Base-by-base conservation (phyloP, 139 green algal genomes). In the Picochlorum sp. region DNA sequence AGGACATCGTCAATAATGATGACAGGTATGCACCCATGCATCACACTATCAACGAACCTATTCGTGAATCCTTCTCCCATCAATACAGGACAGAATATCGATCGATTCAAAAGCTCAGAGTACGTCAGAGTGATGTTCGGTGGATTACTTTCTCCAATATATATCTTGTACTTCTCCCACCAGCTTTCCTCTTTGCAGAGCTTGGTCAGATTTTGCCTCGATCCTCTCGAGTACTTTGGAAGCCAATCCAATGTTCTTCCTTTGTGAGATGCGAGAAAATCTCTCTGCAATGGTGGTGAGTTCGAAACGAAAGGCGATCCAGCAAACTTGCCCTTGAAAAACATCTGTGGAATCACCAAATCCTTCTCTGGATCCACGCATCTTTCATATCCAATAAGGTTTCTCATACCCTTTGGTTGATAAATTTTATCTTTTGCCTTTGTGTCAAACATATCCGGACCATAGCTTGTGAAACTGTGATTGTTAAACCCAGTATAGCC, bases 11-110 rank as follows among this genome's bases (percentile, higher is more conserved):
- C 69, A 3, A 62, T 37, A 26, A 88, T 72, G 7, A 81, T 57
- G 3, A 91, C 81, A 6, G 83, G 85, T 58, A 91, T 79, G 72
- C 85, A 91, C 45, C 85, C 85, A 47, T 91, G 83, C 37, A 85
- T 65, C 1, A 84, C 68, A 1, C 76, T 73, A 34, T 91, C 85
- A 44, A 86, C 85, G 44, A 82, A 76, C 0, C 81, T 64, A 0
- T 66, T 68, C 0, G 57, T 71, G 69, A 77, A 91, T 26, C 85
- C 85, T 30, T 91, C 79, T 2, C 77, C 77, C 57, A 56, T 28
- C 45, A 66, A n/a, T 0, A 58, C 60, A 0, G 67, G 41, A 52
- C 70, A 84, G 56, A 81, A 85, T n/a, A 65, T 41, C 6, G 67
- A 77, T 2, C 54, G 38, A 2, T 73, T 51, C 49, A 85, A 57